Evolutionary conservation across 352 stramenopile species (phyloP), one percentile per base, ranked within the genome.

Genomic region (Thraustochytrium sp.): DNA sequence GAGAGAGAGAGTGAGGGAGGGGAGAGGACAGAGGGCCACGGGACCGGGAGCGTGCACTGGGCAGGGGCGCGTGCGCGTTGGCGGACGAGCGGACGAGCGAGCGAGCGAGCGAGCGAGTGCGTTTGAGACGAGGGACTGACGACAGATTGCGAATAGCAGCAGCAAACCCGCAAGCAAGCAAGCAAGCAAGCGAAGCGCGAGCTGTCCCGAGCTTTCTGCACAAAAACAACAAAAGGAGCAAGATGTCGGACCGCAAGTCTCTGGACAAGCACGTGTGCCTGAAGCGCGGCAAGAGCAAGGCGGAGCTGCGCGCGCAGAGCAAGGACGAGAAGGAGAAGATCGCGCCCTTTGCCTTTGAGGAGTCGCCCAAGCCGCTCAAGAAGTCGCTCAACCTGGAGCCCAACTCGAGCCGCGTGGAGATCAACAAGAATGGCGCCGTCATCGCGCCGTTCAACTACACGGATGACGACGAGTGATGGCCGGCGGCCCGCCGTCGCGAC

Each of bases 181-280:
- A n/a, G n/a, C n/a, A n/a, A n/a, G n/a, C n/a, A n/a, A n/a, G n/a
- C n/a, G n/a, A n/a, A n/a, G n/a, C n/a, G n/a, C n/a, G n/a, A n/a
- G n/a, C n/a, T n/a, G 55, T 29, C 26, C 26, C 55, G 1, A 40
- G 18, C 13, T 65, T 29, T 65, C n/a, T n/a, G n/a, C n/a, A n/a
- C n/a, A n/a, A n/a, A n/a, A 65, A 13, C 18, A 21, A 40, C 34
- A 21, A 29, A 65, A 72, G 8, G 2, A 72, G 29, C 26, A 72
- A 11, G n/a, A 77, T 72, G 37, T 77, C 65, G n/a, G 29, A 29
- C 16, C 8, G 42, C 11, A 54, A 77, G 65, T 77, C 65, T 0
- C 65, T 62, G 1, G 65, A 77, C 65, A 77, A 80, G 31, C 68
- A 80, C 53, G 68, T 80, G 46, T 80, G 68, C 68, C 49, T 80